A percentile compares a stretch with the other conserved stretches of the same genome.
Conservation (phyloP, 129 eudicot species). For the Artemisia annua region DNA sequence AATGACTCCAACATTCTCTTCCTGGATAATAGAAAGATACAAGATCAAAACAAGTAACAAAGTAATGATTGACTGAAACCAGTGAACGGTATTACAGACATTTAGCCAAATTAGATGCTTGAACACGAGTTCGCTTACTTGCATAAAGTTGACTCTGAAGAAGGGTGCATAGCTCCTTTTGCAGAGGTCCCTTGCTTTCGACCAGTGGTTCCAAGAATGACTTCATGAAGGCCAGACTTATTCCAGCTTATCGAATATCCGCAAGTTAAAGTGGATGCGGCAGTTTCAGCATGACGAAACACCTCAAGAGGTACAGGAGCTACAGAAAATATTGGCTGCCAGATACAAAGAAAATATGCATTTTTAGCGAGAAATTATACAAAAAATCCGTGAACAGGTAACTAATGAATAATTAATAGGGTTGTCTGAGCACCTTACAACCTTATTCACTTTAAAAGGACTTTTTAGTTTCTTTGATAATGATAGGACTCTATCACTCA, state of each 20-base stretch:
- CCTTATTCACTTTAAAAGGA: slow-evolving; percentile 90
- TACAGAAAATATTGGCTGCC: slow-evolving; percentile 68
- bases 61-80: neutral
- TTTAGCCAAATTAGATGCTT: neutral
- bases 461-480: slow-evolving; percentile 52
- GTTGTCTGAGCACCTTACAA: slow-evolving; percentile 47
- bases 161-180: slow-evolving; percentile 75
- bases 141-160: slow-evolving; percentile 90
- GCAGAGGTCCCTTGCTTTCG: slow-evolving; percentile 93
- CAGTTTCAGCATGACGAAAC: slow-evolving; percentile 87
- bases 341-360: slow-evolving; percentile 17
- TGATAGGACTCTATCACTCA: slow-evolving; percentile 59
- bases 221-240: slow-evolving; percentile 78
- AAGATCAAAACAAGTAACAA: slow-evolving; percentile 15
- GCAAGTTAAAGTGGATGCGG: slow-evolving; percentile 77
- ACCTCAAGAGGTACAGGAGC: slow-evolving; percentile 82
- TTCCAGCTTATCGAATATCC: slow-evolving; percentile 95
- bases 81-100: neutral
- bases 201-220: slow-evolving; percentile 93
- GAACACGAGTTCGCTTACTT: slow-evolving; percentile 51
- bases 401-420: slow-evolving; percentile 15
- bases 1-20: slow-evolving; percentile 74
- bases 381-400: neutral
- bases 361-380: slow-evolving; percentile 19
- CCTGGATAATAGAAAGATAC: slow-evolving; percentile 40